These are phyloP conservation scores for Helotiales sp. DNA, from an alignment of 2,329 filamentous ascomycete genomes.

Conservation along the genomic window DNA sequence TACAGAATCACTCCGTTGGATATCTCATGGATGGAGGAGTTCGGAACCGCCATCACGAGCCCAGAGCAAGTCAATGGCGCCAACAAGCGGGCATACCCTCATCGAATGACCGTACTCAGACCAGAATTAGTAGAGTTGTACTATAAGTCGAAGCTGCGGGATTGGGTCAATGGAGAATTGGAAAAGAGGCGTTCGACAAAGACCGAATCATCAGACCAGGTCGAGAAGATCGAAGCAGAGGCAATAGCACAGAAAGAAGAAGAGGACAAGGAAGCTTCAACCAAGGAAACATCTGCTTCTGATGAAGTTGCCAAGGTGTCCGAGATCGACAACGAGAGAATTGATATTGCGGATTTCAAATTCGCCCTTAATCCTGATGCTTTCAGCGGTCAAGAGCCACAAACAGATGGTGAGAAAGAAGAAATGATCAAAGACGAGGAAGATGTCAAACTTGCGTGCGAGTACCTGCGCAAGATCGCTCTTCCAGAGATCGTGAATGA, in stretches of 20 bases:
- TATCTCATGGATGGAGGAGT: constrained; percentile 84
- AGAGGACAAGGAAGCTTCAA: constrained; percentile 31
- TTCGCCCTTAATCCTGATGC: constrained; percentile 93
- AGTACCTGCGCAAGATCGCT: constrained; percentile 72
- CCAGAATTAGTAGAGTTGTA: constrained; percentile 88
- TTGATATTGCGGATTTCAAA: constrained; percentile 84
- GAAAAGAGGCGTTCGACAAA: constrained; percentile 55
- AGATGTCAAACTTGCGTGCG: constrained; percentile 81
- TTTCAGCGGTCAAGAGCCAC: constrained; percentile 87
- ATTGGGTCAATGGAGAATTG: constrained; percentile 82
- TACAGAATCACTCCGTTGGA: constrained; percentile 94
- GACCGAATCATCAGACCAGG: constrained; percentile 30
- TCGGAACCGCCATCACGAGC: constrained; percentile 46
- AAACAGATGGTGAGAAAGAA: constrained; percentile 86
- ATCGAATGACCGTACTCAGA: constrained; percentile 92
- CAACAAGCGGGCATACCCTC: constrained; percentile 63
- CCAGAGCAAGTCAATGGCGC: constrained; percentile 35
- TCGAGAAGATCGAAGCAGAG: constrained; percentile 35
- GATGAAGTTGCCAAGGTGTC: constrained; percentile 26
- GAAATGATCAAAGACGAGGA: constrained; percentile 82
- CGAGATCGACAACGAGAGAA: constrained; percentile 53
- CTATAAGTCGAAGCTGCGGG: constrained; percentile 80
- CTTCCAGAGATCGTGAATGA: constrained; percentile 87
- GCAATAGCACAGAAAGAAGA: constrained; percentile 29
- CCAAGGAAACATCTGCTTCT: constrained; percentile 29